Base-by-base conservation (phyloP, 2,329 filamentous ascomycete genomes). In the Thielaviopsis punctulata region DNA sequence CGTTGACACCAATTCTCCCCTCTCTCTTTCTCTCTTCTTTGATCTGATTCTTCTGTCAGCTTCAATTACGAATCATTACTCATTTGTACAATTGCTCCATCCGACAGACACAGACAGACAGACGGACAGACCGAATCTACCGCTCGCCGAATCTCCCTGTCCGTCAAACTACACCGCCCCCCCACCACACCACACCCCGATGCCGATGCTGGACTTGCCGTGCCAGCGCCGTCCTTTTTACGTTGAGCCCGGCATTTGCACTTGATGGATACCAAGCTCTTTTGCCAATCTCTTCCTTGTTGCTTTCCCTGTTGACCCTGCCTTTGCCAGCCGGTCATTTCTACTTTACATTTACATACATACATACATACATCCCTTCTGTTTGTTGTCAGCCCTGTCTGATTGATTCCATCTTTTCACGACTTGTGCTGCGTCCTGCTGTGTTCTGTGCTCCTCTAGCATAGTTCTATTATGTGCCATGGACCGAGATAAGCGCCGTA, bases 401-500 rank as follows among this genome's bases (percentile, higher is more conserved):
- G 45, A 47, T 47, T 30, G 23, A 48, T 21, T 30, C 18, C 23
- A 48, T 27, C 50, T 43, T 21, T 36, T 33, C 27, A 47, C 44
- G 23, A 47, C 50, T 30, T 15, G 18, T 22, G 10, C 22, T 39
- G 19, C 39, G 19, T 24, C 46, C 24, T 21, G 45, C 27, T 45
- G 41, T 45, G n/a, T 45, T 45, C 33, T 41, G 25, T 23, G 43
- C 43, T 25, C 25, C 30, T 25, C 21, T 45, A 27, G 18, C 43
- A 49, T 27, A 23, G 39, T 25, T 49, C 45, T 52, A 52, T 55
- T 52, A 52, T 55, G 53, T 55, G 53, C 53, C 53, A 55, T 55
- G 53, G 53, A 55, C 51, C 53, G 53, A 43, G 51, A 52, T 50
- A 52, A 52, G 51, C 53, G 53, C 50, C 50, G 53, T 55, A 48